Base-by-base conservation (phyloP, 257 asterid genomes). In the Ehretia macrophylla region DNA sequence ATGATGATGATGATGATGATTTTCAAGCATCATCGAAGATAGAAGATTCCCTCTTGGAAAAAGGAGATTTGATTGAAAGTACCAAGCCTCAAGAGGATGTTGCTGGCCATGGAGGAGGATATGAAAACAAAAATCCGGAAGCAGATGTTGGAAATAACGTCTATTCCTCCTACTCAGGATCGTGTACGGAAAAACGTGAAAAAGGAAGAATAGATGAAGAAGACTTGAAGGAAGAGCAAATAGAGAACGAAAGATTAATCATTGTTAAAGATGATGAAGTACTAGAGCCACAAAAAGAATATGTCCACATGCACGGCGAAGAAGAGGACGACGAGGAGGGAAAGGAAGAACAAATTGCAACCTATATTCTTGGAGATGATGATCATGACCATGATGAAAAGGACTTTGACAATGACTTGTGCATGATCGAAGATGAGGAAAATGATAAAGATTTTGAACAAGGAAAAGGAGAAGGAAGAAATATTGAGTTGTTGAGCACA, bases 401-500 rank as follows among this genome's bases (percentile, higher is more conserved):
- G 39, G 5, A 17, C 18, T 16, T 17, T 48, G 18, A 14, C 1
- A 14, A 48, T 48, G 53, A 17, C 9, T 14, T 48, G 8, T 42
- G 23, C 49, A 58, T 53, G 14, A 23, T 17, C 14, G 60, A 19
- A 35, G 60, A 50, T 11, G 66, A 40, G 6, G 38, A 42, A 42
- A 42, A 42, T 42, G 47, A 42, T 42, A 13, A 32, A 10, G 58
- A 55, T 8, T 47, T 14, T 20, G 69, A 23, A 45, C 51, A 12
- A 42, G 47, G 11, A 42, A 42, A 42, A 42, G 47, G 8, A 18
- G 67, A 14, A 65, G 45, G 14, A 21, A 32, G 20, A 17, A 39
- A 47, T 12, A 44, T 23, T 49, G 75, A 64, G 52, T 55, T 64
- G 51, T 20, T 76, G 57, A 76, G 75, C 14, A 53, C 61, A 16